Evolutionary conservation across 2,329 filamentous ascomycete genomes (phyloP).

Genomic region (Aspergillus aculeatinus): DNA sequence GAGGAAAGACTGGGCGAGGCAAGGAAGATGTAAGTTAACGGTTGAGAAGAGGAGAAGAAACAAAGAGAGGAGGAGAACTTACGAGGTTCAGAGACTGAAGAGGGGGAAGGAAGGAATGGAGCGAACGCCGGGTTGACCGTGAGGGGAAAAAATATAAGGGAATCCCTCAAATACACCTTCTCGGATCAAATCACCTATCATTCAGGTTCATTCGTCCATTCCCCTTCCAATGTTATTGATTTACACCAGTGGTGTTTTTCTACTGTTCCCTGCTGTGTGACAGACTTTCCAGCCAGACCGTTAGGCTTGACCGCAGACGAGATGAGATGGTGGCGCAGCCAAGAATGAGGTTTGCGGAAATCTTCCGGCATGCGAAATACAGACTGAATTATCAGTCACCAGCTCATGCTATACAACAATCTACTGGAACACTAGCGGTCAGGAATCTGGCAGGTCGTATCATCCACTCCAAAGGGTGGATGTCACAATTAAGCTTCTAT

Average conservation of each 20-base stretch:
- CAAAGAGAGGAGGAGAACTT: neutral
- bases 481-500: neutral
- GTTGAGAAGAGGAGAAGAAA: constrained; percentile 2
- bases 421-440: neutral
- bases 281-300: constrained; percentile 2
- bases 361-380: neutral
- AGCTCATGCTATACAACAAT: neutral
- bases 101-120: neutral
- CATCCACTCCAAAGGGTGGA: neutral
- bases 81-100: neutral
- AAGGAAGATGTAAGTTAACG: neutral
- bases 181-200: neutral
- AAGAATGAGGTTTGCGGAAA: neutral
- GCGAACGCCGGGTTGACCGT: constrained; percentile 9
- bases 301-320: neutral
- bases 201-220: neutral
- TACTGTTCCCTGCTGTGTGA: constrained; percentile 3
- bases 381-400: neutral
- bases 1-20: neutral
- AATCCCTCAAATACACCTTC: neutral
- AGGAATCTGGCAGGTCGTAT: neutral
- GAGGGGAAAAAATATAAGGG: constrained; percentile 1
- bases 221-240: neutral
- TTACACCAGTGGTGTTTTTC: neutral
- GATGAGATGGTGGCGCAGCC: neutral